These are phyloP conservation scores for Boletus insuetus DNA, from an alignment of 768 basidiomycete genomes.

Conservation along the genomic window DNA sequence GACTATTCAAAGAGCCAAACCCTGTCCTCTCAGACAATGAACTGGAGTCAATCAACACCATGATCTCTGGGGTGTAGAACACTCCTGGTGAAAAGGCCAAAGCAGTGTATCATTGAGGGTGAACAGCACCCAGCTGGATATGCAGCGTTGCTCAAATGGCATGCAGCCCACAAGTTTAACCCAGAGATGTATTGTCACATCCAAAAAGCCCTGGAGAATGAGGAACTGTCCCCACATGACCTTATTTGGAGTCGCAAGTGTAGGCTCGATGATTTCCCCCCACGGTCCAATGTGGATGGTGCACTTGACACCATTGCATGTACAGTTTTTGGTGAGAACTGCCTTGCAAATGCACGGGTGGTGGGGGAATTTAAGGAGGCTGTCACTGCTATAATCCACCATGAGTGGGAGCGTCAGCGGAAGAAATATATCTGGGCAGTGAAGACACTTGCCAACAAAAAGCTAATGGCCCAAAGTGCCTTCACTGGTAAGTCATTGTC, in stretches of 20 bases:
- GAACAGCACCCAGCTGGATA: slow-evolving; percentile 3
- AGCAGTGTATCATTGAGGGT: not conserved
- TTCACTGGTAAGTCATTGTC: not conserved
- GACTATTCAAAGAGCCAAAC: not conserved
- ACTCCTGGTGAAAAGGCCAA: not conserved
- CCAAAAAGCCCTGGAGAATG: not conserved
- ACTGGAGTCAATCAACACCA: not conserved
- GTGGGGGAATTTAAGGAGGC: not conserved
- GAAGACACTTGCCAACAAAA: not conserved
- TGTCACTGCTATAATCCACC: too few relatives aligned
- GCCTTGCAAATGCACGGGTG: not conserved
- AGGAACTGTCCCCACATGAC: not conserved
- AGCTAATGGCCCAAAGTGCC: not conserved
- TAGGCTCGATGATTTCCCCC: slow-evolving; percentile 1
- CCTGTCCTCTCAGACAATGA: not conserved
- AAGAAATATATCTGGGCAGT: not conserved
- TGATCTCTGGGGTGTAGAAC: not conserved
- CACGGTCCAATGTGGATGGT: not conserved
- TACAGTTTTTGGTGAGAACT: slow-evolving; percentile 4
- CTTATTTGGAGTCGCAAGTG: slow-evolving; percentile 2
- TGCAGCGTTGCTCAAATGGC: slow-evolving; percentile 2
- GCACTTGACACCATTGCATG: slow-evolving; percentile 3
- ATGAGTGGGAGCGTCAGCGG: not conserved
- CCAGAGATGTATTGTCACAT: not conserved
- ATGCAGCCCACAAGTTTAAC: slow-evolving; percentile 1